Evolutionary conservation across 192 early-diverging fungal genomes (phyloP).

Genomic region (Geranomyces michiganensis): DNA sequence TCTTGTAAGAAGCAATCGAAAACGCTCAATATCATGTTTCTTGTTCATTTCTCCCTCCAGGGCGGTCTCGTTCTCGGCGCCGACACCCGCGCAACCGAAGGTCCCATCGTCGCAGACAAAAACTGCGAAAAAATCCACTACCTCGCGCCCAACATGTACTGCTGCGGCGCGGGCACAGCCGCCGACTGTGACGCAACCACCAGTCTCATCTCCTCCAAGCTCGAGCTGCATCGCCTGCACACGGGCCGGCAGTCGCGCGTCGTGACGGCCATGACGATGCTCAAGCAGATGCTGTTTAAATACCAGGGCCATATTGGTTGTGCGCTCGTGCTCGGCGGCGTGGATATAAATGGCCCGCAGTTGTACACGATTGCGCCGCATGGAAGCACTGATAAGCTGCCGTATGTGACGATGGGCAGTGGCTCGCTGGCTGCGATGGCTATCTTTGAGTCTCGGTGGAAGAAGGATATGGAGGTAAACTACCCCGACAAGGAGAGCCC

Average conservation of each 20-base stretch:
- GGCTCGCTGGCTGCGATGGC: constrained; percentile 96
- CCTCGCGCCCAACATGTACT: constrained; percentile 96
- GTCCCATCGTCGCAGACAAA: constrained; percentile 96
- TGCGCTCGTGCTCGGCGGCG: constrained; percentile 91
- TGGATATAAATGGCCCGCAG: constrained; percentile 87
- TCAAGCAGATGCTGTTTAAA: constrained; percentile 96
- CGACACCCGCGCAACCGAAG: constrained; percentile 95
- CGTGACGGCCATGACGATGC: constrained; percentile 92
- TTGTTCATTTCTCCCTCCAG: constrained; percentile 38
- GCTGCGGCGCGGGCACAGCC: constrained; percentile 98
- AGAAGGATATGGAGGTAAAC: constrained; percentile 70
- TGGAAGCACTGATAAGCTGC: constrained; percentile 94
- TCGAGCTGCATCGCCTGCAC: constrained; percentile 88
- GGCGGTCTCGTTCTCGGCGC: constrained; percentile 94
- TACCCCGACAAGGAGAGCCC: background rate
- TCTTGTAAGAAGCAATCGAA: too few relatives aligned
- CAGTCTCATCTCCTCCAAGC: constrained; percentile 85
- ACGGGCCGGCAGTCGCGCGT: constrained; percentile 89
- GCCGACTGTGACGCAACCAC: constrained; percentile 98
- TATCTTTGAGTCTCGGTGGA: constrained; percentile 90
- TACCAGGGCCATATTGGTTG: constrained; percentile 97
- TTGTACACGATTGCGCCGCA: constrained; percentile 92
- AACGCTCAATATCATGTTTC: background rate
- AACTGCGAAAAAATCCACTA: constrained; percentile 99
- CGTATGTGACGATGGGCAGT: constrained; percentile 93